Base-by-base conservation (phyloP, 139 green algal genomes). In the Chlamydomonas incerta region DNA sequence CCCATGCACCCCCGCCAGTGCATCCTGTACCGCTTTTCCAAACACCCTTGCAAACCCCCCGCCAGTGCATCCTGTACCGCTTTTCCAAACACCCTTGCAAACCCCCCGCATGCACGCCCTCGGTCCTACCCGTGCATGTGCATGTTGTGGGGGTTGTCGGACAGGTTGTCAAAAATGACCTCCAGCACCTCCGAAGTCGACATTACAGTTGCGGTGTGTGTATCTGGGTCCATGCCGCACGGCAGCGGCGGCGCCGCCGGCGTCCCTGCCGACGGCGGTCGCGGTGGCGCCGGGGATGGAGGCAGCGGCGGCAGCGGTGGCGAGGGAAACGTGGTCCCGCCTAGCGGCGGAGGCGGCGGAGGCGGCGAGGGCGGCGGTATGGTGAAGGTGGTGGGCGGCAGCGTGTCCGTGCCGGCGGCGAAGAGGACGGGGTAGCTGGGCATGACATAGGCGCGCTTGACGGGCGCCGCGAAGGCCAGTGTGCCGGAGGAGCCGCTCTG, bases 101-200 rank as follows among this genome's bases (percentile, higher is more conserved):
- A n/a, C n/a, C n/a, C n/a, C n/a, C n/a, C n/a, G n/a, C n/a, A n/a
- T n/a, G n/a, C n/a, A n/a, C n/a, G n/a, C n/a, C n/a, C n/a, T n/a
- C n/a, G n/a, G n/a, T n/a, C n/a, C n/a, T 23, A 74, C 68, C 68
- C 68, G 68, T 74, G 68, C 68, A 74, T 34, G 34, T 74, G 68
- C 26, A 74, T 46, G 68, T 74, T 74, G 35, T 74, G 68, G 0
- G 68, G 34, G 34, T 52, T 14, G 68, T 74, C 68, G 10, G 15
- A n/a, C 34, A 74, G 68, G 34, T 74, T 74, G 68, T 74, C 68
- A 3, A 74, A 18, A 34, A 74, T 31, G 11, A 74, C 14, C 68
- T 74, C 68, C 17, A 74, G 9, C 68, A 74, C 68, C 68, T 74
- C 68, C 14, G 9, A 15, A 2, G 18, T 1, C 8, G 34, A 52